Evolutionary conservation across 352 stramenopile species (phyloP).

Genomic region (Elongisporangium undulatum): DNA sequence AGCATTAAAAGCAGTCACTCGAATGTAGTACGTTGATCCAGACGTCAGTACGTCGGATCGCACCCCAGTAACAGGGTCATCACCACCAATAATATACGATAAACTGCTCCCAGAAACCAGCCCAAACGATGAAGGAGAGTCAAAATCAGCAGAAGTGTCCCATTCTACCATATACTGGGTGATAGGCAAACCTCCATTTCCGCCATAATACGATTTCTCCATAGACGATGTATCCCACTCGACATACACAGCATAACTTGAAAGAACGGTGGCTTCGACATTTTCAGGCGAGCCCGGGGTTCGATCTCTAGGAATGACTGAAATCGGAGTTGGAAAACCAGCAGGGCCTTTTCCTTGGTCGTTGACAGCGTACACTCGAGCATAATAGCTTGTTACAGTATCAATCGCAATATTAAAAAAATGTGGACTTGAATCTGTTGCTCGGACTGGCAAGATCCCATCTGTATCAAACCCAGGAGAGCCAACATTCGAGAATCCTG

Average conservation of each 20-base stretch:
- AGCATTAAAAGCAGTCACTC: constrained; percentile 75
- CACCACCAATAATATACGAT: constrained; percentile 89
- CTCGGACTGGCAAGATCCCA: constrained; percentile 30
- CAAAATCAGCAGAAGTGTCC: constrained; percentile 89
- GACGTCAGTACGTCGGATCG: constrained; percentile 71
- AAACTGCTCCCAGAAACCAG: constrained; percentile 40
- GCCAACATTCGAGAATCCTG: constrained; percentile 64
- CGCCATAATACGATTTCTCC: constrained; percentile 84
- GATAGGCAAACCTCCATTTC: constrained; percentile 89
- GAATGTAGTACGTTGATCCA: constrained; percentile 75
- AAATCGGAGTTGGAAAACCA: constrained; percentile 37
- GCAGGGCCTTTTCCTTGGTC: constrained; percentile 71
- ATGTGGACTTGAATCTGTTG: constrained; percentile 50
- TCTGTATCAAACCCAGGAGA: constrained; percentile 66
- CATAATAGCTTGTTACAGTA: constrained; percentile 68
- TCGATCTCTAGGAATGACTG: constrained; percentile 52
- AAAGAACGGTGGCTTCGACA: constrained; percentile 68
- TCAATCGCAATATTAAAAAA: constrained; percentile 91
- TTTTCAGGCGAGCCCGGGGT: constrained; percentile 73
- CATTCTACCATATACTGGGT: constrained; percentile 96
- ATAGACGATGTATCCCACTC: constrained; percentile 85
- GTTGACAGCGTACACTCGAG: constrained; percentile 91
- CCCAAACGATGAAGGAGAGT: constrained; percentile 77
- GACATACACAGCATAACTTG: constrained; percentile 89
- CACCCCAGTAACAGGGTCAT: constrained; percentile 92